Conservation (phyloP, 176 grass and related monocot genomes). For the Zoysia pacifica region DNA sequence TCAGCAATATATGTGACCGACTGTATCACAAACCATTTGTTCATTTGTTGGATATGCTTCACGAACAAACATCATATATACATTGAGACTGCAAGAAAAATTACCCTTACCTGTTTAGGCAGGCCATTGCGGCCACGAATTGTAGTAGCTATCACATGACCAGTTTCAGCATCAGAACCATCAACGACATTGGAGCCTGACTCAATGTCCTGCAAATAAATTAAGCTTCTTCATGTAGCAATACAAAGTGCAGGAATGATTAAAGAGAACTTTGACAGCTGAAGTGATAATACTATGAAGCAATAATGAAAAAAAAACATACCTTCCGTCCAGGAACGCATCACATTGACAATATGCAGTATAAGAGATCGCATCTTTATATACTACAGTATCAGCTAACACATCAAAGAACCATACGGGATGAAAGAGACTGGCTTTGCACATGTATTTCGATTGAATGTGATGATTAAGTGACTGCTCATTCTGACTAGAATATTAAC, state of each 20-base stretch:
- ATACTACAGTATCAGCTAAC: background rate
- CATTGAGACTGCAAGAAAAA: constrained; percentile 27
- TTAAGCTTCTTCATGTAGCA: constrained; percentile 14
- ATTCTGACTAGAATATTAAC: background rate
- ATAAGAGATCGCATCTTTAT: background rate
- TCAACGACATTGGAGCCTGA: constrained; percentile 56
- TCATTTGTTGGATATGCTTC: constrained; percentile 17
- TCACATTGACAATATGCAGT: constrained; percentile 11
- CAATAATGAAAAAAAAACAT: constrained; percentile 13
- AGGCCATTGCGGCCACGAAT: constrained; percentile 64
- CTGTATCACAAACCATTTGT: constrained; percentile 49
- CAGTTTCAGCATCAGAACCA: constrained; percentile 58
- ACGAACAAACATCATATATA: background rate
- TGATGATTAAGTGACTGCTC: background rate
- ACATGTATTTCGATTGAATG: background rate
- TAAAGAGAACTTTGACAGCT: background rate
- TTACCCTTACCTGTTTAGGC: constrained; percentile 68
- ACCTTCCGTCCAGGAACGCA: background rate
- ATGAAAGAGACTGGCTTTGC: background rate
- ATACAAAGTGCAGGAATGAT: constrained; percentile 8
- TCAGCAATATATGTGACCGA: constrained; percentile 83
- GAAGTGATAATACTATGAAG: background rate
- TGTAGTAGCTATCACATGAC: constrained; percentile 67
- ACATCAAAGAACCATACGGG: constrained; percentile 1
- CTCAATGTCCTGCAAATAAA: constrained; percentile 63